phyloP scores from a whole-genome alignment of 208 protist species.

The Trypanosoma congolense region DNA sequence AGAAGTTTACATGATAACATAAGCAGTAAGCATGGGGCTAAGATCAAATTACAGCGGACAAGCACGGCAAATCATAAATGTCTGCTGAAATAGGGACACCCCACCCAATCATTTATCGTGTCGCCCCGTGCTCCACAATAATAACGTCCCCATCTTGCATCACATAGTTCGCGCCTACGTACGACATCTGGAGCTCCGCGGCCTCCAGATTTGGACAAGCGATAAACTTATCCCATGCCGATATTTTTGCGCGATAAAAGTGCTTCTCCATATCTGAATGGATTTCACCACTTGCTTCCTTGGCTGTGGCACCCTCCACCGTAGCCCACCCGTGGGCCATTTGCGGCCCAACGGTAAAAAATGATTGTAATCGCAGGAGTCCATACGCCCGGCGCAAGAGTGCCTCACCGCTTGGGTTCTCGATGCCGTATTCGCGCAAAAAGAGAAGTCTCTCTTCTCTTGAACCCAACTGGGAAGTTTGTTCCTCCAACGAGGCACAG shows the following conservation, averaged over 20 bases:
- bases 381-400: constrained; percentile 56
- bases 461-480: constrained; percentile 57
- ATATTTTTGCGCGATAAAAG: constrained; percentile 68
- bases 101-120: constrained; percentile 1
- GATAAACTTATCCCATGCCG: constrained; percentile 56
- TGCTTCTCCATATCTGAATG: constrained; percentile 81
- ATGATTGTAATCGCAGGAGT: constrained; percentile 67
- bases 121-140: constrained; percentile 74
- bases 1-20: no score
- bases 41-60: no score
- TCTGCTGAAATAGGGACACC: no score
- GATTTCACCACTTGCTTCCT: constrained; percentile 73
- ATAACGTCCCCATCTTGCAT: constrained; percentile 84
- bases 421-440: constrained; percentile 73
- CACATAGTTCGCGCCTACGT: constrained; percentile 50
- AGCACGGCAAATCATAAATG: no score
- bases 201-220: constrained; percentile 51
- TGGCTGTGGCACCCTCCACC: constrained; percentile 37
- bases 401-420: constrained; percentile 54
- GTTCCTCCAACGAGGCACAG: constrained; percentile 73
- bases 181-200: constrained; percentile 73
- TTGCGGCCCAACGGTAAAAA: constrained; percentile 84
- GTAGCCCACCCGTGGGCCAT: constrained; percentile 80
- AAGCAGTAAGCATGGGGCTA: no score
- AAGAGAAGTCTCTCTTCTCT: constrained; percentile 73